Evolutionary conservation across 2,329 filamentous ascomycete genomes (phyloP), one percentile per base, ranked within the genome.

Genomic region (Fusarium chaquense): DNA sequence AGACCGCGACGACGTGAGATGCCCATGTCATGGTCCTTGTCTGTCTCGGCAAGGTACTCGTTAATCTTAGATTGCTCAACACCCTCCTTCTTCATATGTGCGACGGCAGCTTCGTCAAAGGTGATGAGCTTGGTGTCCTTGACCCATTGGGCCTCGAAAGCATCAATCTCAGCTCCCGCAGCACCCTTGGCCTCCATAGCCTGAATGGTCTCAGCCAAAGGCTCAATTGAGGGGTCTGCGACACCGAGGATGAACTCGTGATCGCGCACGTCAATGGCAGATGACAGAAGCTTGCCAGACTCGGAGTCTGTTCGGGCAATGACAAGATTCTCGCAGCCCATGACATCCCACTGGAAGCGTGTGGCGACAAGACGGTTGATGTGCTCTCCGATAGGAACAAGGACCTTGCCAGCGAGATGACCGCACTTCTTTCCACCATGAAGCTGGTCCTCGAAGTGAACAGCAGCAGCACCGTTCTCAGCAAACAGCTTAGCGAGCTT

Each of bases 341-440:
- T 98, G 73, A 98, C 86, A 76, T 99, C 96, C 95, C 95, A 99
- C 78, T 99, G 96, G 83, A 97, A 98, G 63, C 96, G 90, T 5
- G 95, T 90, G 3, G 96, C 94, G 22, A 94, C 90, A 6, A 99
- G 89, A 30, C 96, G 91, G 83, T 97, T 98, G 84, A 98, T 97
- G 83, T 99, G 96, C 79, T 98, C 96, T 65, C 94, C 92, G 1
- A 94, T 89, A 0, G 96, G 95, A 4, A 98, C 96, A 11, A 99
- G 85, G 3, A 98, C 96, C 80, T 98, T 99, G 72, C 96, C 96
- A 1, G 96, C 96, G 65, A 98, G 84, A 81, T 99, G 96, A 18
- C 96, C 96, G 77, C 96, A 99, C 82, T 98, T 99, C 85, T 99
- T 99, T 65, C 96, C 96, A 44, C 96, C 96, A 78, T 98, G 96